Conservation (phyloP, 352 stramenopile species). For the Globisporangium recalcitrans region DNA sequence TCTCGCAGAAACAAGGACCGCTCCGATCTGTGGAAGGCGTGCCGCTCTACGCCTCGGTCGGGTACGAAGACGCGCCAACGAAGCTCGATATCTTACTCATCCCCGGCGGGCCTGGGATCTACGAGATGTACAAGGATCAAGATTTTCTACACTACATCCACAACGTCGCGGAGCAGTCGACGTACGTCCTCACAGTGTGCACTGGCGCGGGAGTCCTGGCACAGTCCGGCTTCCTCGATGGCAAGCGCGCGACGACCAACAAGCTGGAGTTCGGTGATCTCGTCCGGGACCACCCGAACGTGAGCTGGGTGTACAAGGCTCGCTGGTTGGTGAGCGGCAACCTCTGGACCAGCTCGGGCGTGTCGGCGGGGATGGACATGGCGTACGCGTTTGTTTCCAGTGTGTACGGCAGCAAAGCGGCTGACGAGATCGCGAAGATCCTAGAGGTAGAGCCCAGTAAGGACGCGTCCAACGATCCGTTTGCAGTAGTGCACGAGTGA, state of each 20-base stretch:
- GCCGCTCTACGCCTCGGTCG: constrained; percentile 30
- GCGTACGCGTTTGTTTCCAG: too few species aligned
- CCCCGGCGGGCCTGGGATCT: constrained; percentile 28
- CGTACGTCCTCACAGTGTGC: constrained; percentile 49
- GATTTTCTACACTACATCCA: constrained; percentile 39
- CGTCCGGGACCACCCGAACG: constrained; percentile 21
- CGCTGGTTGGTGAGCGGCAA: constrained; percentile 45
- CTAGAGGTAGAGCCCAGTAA: too few species aligned
- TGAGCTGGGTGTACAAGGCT: constrained; percentile 50
- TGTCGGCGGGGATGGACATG: too few species aligned
- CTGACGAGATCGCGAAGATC: constrained; percentile 19
- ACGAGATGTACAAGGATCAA: constrained; percentile 29
- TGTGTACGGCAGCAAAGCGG: too few species aligned
- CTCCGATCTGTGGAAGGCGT: constrained; percentile 15
- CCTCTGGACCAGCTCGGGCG: too few species aligned
- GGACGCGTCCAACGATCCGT: too few species aligned
- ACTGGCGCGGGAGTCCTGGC: constrained; percentile 45
- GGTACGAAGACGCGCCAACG: constrained; percentile 22
- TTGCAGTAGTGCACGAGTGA: too few species aligned
- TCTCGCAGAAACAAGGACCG: neutral
- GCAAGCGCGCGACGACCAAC: constrained; percentile 54
- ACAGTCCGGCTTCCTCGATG: constrained; percentile 36
- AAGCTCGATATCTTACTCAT: constrained; percentile 43
- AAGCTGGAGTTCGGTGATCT: constrained; percentile 45
- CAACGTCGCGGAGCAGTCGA: constrained; percentile 20